Evolutionary conservation across 768 basidiomycete genomes (phyloP).

Genomic region (Scleroderma citrinum): DNA sequence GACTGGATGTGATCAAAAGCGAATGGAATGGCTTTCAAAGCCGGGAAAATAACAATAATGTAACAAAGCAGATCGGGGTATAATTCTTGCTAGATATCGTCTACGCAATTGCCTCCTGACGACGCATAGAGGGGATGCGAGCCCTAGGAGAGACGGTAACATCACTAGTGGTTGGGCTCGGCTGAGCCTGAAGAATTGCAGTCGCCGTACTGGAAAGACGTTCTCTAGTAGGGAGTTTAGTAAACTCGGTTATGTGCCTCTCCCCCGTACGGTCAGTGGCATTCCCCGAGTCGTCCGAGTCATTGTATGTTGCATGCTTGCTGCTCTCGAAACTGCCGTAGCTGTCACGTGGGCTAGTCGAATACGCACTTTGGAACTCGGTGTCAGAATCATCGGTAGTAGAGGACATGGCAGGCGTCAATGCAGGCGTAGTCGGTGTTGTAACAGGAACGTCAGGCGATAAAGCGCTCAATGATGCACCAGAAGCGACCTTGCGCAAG

Average conservation of each 20-base stretch:
- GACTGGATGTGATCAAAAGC: constrained; percentile 8
- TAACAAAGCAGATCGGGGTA: constrained; percentile 23
- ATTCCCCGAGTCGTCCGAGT: constrained; percentile 27
- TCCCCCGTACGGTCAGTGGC: constrained; percentile 26
- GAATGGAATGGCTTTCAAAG: neutral
- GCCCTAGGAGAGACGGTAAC: constrained; percentile 28
- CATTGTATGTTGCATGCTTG: constrained; percentile 14
- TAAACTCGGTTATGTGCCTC: constrained; percentile 27
- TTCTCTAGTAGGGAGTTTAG: constrained; percentile 38
- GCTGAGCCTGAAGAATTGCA: constrained; percentile 37
- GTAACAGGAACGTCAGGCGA: constrained; percentile 19
- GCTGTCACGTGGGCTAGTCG: constrained; percentile 64
- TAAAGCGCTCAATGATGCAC: constrained; percentile 22
- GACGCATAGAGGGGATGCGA: constrained; percentile 18
- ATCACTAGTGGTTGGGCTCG: constrained; percentile 36
- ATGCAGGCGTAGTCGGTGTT: constrained; percentile 31
- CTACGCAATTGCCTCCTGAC: constrained; percentile 10
- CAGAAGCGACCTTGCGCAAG: constrained; percentile 31
- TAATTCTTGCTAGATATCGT: constrained; percentile 19
- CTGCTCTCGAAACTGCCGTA: constrained; percentile 42
- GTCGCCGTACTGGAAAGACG: constrained; percentile 54
- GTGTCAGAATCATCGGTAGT: constrained; percentile 74
- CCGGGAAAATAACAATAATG: constrained; percentile 13
- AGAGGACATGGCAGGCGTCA: constrained; percentile 29
- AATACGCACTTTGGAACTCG: constrained; percentile 86